Percentiles rank a stretch among this genome's conserved stretches.
phyloP scores from a whole-genome alignment of 2,329 filamentous ascomycete species.

The Claviceps sp. region DNA sequence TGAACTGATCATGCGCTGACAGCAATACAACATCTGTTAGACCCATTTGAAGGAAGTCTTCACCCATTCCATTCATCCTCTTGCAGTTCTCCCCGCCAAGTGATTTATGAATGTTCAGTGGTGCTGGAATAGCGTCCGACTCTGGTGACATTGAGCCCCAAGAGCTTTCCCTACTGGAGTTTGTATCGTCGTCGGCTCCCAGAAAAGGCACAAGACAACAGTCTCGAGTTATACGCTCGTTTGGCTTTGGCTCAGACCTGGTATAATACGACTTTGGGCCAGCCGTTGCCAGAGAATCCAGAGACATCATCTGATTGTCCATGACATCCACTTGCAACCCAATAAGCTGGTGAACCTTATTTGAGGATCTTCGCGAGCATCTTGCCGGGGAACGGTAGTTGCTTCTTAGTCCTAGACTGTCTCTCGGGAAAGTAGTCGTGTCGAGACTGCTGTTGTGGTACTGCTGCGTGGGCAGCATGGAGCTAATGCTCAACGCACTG shows the following conservation, averaged over 20 bases:
- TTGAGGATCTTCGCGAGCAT: conserved; percentile 15
- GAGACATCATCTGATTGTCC: conserved; percentile 3
- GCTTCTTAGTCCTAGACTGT: neutral
- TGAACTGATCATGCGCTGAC: conserved; percentile 15
- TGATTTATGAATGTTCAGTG: conserved; percentile 4
- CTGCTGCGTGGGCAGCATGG: neutral
- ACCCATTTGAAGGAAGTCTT: neutral
- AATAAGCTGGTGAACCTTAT: conserved; percentile 29
- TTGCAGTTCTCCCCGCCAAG: conserved; percentile 3
- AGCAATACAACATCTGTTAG: conserved; percentile 5
- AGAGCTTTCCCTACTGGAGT: conserved; percentile 11
- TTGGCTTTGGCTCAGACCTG: neutral
- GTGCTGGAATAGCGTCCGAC: conserved; percentile 4
- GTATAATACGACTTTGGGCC: conserved; percentile 5
- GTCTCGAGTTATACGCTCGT: conserved; percentile 1
- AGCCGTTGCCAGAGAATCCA: neutral
- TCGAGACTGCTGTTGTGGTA: neutral
- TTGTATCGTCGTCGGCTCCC: conserved; percentile 9
- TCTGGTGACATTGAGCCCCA: conserved; percentile 11
- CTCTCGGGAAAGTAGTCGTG: neutral
- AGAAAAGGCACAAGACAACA: conserved; percentile 7
- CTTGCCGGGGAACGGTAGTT: neutral
- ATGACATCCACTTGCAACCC: conserved; percentile 23
- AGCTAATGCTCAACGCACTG: neutral
- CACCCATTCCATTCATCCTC: conserved; percentile 1